Conservation (phyloP, 257 asterid genomes). For the Jacaranda mimosifolia region DNA sequence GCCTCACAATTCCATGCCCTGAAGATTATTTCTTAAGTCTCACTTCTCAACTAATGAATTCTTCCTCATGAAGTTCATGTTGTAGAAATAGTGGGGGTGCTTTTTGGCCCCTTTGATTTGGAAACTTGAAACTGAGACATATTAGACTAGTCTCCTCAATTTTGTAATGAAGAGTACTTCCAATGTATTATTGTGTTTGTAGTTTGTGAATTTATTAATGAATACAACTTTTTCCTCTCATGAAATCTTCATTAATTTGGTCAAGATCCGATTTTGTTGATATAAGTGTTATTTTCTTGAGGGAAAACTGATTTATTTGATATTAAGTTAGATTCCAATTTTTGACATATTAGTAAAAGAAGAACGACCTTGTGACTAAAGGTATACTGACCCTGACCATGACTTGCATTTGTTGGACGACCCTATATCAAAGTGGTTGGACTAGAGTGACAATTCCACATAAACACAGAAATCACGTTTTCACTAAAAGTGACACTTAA, state of each 20-base stretch:
- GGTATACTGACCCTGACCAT: too few relatives aligned
- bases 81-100: constrained; percentile 8
- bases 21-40: constrained; percentile 46
- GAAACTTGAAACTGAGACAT: neutral
- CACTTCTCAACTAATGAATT: constrained; percentile 36
- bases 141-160: constrained; percentile 28
- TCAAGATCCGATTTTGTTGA: too few relatives aligned
- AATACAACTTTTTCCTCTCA: neutral
- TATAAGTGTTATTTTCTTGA: too few relatives aligned
- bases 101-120: constrained; percentile 4
- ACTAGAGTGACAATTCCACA: too few relatives aligned
- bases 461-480: too few relatives aligned
- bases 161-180: constrained; percentile 32
- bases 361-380: too few relatives aligned
- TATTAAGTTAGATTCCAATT: too few relatives aligned
- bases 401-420: too few relatives aligned
- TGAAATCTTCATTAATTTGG: constrained; percentile 6
- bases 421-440: too few relatives aligned
- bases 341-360: too few relatives aligned
- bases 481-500: too few relatives aligned
- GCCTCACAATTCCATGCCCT: constrained; percentile 51
- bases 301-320: too few relatives aligned
- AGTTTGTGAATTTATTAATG: constrained; percentile 19
- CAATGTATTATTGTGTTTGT: neutral
- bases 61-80: neutral